These are phyloP conservation scores for Globisporangium spiculum DNA, from an alignment of 352 stramenopile species.

Conservation along the genomic window DNA sequence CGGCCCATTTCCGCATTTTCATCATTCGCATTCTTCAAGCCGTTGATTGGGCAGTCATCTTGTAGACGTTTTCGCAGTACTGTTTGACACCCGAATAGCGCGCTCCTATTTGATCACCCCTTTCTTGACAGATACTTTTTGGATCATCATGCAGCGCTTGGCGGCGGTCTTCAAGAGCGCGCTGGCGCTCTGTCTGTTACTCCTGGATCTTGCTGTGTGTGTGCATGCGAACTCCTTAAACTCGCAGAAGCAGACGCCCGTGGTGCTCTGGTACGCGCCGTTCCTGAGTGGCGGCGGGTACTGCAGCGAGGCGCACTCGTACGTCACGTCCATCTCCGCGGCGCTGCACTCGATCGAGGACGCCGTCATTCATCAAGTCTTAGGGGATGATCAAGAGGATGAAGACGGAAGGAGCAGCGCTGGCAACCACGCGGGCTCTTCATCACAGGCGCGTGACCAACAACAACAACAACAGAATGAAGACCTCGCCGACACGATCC, in stretches of 20 bases:
- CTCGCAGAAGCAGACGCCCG: conserved; percentile 18
- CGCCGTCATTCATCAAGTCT: neutral
- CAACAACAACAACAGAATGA: neutral
- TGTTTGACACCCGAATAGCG: neutral
- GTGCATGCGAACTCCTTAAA: neutral
- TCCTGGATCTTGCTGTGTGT: neutral
- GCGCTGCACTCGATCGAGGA: conserved; percentile 18
- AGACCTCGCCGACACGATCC: neutral
- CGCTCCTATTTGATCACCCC: neutral
- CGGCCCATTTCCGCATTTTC: neutral
- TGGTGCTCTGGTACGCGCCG: conserved; percentile 87
- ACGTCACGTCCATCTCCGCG: conserved; percentile 63
- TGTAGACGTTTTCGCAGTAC: neutral
- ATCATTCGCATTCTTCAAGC: neutral
- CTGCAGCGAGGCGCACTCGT: conserved; percentile 90
- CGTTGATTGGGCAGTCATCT: neutral
- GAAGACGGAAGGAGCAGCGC: neutral
- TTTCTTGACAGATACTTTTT: neutral
- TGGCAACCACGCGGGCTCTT: neutral
- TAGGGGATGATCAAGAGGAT: neutral
- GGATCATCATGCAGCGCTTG: neutral
- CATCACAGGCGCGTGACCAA: neutral
- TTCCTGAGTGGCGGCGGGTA: conserved; percentile 92
- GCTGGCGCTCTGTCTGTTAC: neutral
- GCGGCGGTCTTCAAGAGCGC: neutral